phyloP scores from a whole-genome alignment of 331 rosid species.

The Pyracantha coccinea region DNA sequence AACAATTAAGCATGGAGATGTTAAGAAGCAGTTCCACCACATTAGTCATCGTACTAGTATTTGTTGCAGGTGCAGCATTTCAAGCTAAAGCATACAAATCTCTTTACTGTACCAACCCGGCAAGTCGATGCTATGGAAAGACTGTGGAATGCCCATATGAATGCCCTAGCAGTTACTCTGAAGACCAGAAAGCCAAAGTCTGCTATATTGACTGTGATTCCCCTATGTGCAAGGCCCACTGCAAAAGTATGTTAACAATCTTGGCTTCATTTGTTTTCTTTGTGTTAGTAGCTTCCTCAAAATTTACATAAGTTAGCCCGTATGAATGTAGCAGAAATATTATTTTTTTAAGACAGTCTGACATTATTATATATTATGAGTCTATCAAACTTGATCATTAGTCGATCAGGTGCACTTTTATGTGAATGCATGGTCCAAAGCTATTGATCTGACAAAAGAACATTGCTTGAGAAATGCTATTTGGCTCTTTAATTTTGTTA shows the following conservation, averaged over 20 bases:
- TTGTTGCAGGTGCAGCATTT: conserved; percentile 14
- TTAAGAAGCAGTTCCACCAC: conserved; percentile 17
- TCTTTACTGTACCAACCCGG: conserved; percentile 3
- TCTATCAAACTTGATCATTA: not conserved
- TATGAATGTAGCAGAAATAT: not conserved
- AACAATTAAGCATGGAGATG: conserved; percentile 14
- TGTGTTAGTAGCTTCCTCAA: not conserved
- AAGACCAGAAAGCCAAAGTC: conserved; percentile 22
- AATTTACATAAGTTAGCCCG: too few species aligned
- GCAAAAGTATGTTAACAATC: conserved; percentile 23
- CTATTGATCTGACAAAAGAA: not conserved
- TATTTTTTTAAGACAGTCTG: not conserved
- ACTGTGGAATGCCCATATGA: conserved; percentile 29
- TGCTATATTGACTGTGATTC: conserved; percentile 20
- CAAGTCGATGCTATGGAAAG: conserved; percentile 26
- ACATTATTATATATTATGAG: not conserved
- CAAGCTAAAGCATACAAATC: conserved; percentile 24
- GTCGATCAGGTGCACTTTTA: not conserved
- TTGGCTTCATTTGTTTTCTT: not conserved
- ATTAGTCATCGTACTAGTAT: conserved; percentile 10
- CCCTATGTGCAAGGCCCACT: conserved; percentile 40
- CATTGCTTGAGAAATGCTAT: not conserved
- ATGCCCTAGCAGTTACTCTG: conserved; percentile 35
- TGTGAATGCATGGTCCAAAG: too few species aligned
- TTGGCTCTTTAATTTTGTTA: not conserved